Evolutionary conservation across 139 green algal genomes (phyloP).

Genomic region (Chlamydomonas incerta): DNA sequence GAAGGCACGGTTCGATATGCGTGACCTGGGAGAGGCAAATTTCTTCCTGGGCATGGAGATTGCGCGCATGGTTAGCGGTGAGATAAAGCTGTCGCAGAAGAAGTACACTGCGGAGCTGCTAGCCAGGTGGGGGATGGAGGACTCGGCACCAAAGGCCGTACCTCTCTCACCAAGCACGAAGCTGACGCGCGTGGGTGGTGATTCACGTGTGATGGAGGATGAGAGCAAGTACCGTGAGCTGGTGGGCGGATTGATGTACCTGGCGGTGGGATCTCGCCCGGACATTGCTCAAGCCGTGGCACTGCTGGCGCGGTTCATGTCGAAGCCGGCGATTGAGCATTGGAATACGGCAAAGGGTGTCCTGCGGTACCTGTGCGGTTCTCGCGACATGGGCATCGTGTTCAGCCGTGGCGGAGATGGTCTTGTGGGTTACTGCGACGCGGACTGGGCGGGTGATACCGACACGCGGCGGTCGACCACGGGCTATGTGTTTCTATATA

Average conservation of each 20-base stretch:
- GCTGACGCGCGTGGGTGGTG: neutral
- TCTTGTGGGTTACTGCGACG: conserved; percentile 6
- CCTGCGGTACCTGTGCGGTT: neutral
- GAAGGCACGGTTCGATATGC: neutral
- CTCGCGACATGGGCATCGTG: neutral
- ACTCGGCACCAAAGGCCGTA: too few relatives aligned
- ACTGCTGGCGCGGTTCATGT: neutral
- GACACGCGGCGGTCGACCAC: neutral
- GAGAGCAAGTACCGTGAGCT: neutral
- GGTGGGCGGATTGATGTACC: conserved; percentile 7
- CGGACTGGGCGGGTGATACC: conserved; percentile 21
- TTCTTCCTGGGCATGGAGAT: conserved; percentile 24
- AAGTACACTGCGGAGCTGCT: neutral
- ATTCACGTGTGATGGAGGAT: neutral
- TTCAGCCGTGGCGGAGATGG: neutral
- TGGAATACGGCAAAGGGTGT: neutral
- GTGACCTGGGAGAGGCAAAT: neutral
- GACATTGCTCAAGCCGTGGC: conserved; percentile 2
- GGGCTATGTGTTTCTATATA: neutral
- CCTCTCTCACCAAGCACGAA: neutral
- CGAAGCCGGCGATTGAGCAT: neutral
- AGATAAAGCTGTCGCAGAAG: neutral
- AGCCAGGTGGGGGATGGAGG: neutral
- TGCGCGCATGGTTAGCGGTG: neutral
- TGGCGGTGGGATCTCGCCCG: neutral